These are phyloP conservation scores for Trichoderma cornu-damae DNA, from an alignment of 2,329 filamentous ascomycete species.

Conservation along the genomic window DNA sequence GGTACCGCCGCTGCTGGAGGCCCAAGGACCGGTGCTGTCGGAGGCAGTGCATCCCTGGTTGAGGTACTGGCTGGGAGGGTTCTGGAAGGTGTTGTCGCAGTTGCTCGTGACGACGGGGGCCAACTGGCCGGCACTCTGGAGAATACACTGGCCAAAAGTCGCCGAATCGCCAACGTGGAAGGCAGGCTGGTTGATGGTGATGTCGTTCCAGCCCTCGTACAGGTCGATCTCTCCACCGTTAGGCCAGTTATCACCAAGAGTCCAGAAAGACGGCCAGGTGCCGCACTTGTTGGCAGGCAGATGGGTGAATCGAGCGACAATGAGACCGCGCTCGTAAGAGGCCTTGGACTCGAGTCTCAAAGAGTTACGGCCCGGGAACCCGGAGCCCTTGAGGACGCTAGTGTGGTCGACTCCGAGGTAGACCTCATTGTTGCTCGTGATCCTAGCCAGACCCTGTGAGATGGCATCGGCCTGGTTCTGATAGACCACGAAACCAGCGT, in stretches of 20 bases:
- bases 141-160: conserved; percentile 33
- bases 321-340: conserved; percentile 59
- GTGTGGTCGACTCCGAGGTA: conserved; percentile 38
- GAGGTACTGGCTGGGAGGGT: conserved; percentile 30
- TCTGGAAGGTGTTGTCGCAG: conserved; percentile 39
- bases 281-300: conserved; percentile 63
- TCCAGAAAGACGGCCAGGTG: conserved; percentile 65
- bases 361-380: conserved; percentile 43
- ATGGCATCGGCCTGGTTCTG: conserved; percentile 33
- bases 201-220: conserved; percentile 60
- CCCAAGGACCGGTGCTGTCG: conserved; percentile 38
- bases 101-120: conserved; percentile 33
- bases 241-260: conserved; percentile 53
- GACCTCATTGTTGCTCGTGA: conserved; percentile 30
- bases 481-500: conserved; percentile 59
- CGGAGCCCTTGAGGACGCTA: conserved; percentile 22
- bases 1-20: conserved; percentile 35
- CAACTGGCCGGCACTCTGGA: conserved; percentile 30
- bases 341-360: conserved; percentile 61
- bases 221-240: conserved; percentile 61
- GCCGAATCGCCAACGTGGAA: conserved; percentile 46
- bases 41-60: conserved; percentile 40
- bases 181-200: conserved; percentile 51
- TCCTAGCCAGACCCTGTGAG: conserved; percentile 33
- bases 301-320: conserved; percentile 64